Percentiles rank a stretch among this genome's conserved stretches.
phyloP scores from a whole-genome alignment of 73 alveolate genomes.

The Tetrahymena borealis region DNA sequence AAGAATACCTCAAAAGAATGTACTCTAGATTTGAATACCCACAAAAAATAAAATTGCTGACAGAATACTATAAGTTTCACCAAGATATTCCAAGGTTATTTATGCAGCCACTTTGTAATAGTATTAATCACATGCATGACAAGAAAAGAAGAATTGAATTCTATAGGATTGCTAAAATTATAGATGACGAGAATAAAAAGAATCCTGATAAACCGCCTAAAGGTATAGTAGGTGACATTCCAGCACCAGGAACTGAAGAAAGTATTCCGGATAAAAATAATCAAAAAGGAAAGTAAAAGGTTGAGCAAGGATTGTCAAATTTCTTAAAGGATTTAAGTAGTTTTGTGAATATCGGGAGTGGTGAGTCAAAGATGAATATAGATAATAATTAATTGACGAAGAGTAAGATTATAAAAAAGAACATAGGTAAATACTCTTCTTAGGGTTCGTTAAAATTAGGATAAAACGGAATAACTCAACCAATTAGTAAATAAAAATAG shows the following conservation, averaged over 20 bases:
- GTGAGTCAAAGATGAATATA: background rate
- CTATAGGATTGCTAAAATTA: slow-evolving; percentile 39
- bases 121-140: slow-evolving; percentile 3
- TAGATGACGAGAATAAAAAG: slow-evolving; percentile 42
- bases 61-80: slow-evolving; percentile 32
- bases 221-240: slow-evolving; percentile 43
- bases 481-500: background rate
- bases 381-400: background rate
- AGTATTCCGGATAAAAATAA: background rate
- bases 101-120: slow-evolving; percentile 1
- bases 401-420: background rate
- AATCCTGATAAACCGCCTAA: slow-evolving; percentile 41
- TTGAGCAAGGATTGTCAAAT: background rate
- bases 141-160: slow-evolving; percentile 34
- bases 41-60: background rate
- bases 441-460: background rate
- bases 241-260: slow-evolving; percentile 16
- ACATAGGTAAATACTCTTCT: background rate
- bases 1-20: slow-evolving; percentile 10
- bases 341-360: background rate
- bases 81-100: slow-evolving; percentile 10
- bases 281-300: background rate
- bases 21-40: slow-evolving; percentile 11
- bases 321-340: background rate
- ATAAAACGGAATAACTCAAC: background rate